Evolutionary conservation across 2,329 filamentous ascomycete species (phyloP), one percentile per base, ranked within the genome.

Genomic region (Phaeosphaeriaceae sp.): DNA sequence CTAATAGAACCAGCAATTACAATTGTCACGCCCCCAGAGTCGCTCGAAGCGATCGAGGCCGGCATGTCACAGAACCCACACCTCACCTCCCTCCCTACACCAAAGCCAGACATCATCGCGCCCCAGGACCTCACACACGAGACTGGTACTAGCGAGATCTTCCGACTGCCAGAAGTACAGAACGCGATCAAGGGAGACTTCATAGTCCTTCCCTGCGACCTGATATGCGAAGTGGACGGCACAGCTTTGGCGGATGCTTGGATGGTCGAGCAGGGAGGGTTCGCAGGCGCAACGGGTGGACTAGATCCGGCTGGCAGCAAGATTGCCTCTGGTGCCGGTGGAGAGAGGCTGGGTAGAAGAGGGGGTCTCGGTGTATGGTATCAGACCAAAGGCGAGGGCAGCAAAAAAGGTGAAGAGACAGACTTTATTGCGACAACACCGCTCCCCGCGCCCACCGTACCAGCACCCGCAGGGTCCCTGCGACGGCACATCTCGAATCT

Each of bases 351-450:
- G 2, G 85, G 86, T 24, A 84, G 87, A 61, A 90, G 90, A 77
- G 93, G 93, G 44, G 95, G 92, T 1, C 81, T 98, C 40, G 90
- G 91, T 6, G 91, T 99, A 1, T 98, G 91, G 88, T 98, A 97
- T 76, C 88, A 94, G 70, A 96, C 93, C 1, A 92, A 92, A 73
- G 86, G 84, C 19, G 89, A 90, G 61, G 88, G 87, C 6, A 87
- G 88, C 36, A 85, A 94, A 61, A 98, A 97, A 79, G 90, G 90
- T 47, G 92, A 97, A 76, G 93, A 97, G 76, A 95, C 92, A 1
- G 94, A 98, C 72, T 97, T 97, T 74, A 86, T 97, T 68, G 91
- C 90, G 9, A 92, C 91, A 0, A 85, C 90, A 0, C 88, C 91
- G 3, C 80, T 95, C 6, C 81, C 88, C 3, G 72, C 82, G 4